Evolutionary conservation across 2,329 filamentous ascomycete genomes (phyloP).

Genomic region (Aspergillus clavatus): DNA sequence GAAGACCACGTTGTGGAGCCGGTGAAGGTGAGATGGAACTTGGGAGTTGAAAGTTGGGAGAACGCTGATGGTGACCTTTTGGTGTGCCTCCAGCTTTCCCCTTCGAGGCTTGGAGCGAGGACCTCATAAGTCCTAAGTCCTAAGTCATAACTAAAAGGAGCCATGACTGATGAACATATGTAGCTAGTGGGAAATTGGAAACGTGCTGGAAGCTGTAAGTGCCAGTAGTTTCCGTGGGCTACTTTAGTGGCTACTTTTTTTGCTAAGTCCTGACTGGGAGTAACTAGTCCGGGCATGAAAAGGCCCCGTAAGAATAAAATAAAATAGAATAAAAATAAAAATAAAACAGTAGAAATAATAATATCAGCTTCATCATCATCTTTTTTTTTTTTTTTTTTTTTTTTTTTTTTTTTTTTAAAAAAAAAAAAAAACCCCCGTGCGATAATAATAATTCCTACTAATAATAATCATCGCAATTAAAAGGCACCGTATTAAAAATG

Average conservation of each 20-base stretch:
- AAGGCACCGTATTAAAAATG: not conserved
- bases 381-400: too few relatives aligned
- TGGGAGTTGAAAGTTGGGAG: constrained; percentile 4
- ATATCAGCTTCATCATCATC: too few relatives aligned
- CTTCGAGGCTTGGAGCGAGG: not conserved
- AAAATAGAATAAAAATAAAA: constrained; percentile 2
- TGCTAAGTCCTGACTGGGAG: too few relatives aligned
- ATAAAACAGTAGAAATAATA: too few relatives aligned
- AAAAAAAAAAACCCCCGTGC: not conserved
- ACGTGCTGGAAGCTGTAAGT: constrained; percentile 16
- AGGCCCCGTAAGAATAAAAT: not conserved
- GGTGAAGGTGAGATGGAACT: not conserved
- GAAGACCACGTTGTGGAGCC: constrained; percentile 32
- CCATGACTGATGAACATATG: too few relatives aligned
- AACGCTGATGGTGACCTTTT: constrained; percentile 31
- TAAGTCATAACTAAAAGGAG: constrained; percentile 5
- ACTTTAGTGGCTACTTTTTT: too few relatives aligned
- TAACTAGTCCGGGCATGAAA: too few relatives aligned
- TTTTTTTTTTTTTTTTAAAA: not conserved
- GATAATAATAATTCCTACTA: constrained; percentile 1
- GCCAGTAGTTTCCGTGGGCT: not conserved
- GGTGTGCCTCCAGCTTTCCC: constrained; percentile 30
- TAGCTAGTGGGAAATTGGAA: constrained; percentile 14
- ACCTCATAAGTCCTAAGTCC: not conserved
- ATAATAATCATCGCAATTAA: not conserved